Conservation (phyloP, 2,329 filamentous ascomycete species). For the Botryotinia convoluta region DNA sequence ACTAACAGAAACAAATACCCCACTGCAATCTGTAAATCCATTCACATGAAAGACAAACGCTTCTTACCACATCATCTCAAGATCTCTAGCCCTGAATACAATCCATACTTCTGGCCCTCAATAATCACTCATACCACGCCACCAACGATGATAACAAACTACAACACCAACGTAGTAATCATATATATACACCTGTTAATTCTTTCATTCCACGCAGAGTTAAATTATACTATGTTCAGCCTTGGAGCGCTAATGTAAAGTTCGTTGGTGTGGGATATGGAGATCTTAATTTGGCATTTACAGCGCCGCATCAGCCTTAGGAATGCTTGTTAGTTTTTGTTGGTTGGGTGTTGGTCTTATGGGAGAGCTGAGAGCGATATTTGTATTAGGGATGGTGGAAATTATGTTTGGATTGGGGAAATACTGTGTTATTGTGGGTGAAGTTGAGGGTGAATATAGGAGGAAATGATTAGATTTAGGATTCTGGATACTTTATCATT, state of each 20-base stretch:
- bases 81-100: not conserved
- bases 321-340: not conserved
- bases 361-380: not conserved
- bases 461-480: not conserved
- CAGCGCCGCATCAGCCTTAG: not conserved
- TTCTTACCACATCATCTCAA: not conserved
- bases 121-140: not conserved
- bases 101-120: not conserved
- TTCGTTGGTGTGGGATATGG: not conserved
- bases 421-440: not conserved
- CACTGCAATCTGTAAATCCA: not conserved
- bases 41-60: not conserved
- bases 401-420: not conserved
- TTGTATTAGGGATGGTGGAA: not conserved
- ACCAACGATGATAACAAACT: not conserved
- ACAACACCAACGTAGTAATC: not conserved
- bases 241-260: not conserved
- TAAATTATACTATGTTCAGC: not conserved
- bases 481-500: not conserved
- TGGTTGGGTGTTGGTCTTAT: not conserved
- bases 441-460: not conserved
- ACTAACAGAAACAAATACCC: not conserved
- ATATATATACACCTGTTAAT: not conserved
- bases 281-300: not conserved
- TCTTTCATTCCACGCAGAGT: not conserved